phyloP scores from a whole-genome alignment of 176 grass and related monocot genomes.

The Avena eriantha region DNA sequence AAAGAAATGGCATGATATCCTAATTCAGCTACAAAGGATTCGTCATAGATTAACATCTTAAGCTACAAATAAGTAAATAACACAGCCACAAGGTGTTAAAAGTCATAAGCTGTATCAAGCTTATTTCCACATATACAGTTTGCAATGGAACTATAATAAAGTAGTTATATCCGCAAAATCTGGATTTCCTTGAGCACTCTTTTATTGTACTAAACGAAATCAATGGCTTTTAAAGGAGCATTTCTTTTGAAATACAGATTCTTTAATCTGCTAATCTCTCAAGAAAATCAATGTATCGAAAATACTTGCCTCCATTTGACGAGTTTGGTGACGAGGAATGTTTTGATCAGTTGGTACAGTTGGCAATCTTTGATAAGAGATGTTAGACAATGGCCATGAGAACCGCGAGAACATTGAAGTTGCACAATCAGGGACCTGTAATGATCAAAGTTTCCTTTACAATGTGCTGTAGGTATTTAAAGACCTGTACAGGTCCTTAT shows the following conservation, averaged over 20 bases:
- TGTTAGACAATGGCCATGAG: conserved; percentile 53
- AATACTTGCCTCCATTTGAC: conserved; percentile 66
- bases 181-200: background rate
- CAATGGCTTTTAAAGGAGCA: background rate
- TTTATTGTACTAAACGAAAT: conserved; percentile 1
- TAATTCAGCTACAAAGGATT: background rate
- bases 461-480: background rate
- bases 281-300: background rate
- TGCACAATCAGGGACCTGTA: conserved; percentile 70
- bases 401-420: conserved; percentile 56
- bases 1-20: background rate
- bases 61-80: background rate
- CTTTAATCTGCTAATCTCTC: background rate
- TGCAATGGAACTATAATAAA: background rate
- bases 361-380: conserved; percentile 62
- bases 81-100: background rate
- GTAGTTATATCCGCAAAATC: background rate
- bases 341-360: conserved; percentile 54
- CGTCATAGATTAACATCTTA: conserved; percentile 12
- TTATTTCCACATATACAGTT: background rate
- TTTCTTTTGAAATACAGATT: background rate
- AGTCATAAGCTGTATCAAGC: background rate
- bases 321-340: conserved; percentile 34
- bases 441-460: conserved; percentile 29
- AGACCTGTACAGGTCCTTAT: background rate